These are phyloP conservation scores for Oryza officinalis DNA, from an alignment of 176 grass and related monocot species.

Conservation along the genomic window DNA sequence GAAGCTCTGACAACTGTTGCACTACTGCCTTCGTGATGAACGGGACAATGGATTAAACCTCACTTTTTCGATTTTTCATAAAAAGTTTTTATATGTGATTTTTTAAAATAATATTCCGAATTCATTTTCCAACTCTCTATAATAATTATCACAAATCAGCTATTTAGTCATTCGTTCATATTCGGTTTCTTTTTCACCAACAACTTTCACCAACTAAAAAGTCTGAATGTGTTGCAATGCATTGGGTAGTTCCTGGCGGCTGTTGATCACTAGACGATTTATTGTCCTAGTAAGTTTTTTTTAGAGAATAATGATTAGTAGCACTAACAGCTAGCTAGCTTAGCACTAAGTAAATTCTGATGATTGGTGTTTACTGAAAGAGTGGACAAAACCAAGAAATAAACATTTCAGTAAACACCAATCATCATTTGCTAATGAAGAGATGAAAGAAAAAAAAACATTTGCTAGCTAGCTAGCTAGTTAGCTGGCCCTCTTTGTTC, in stretches of 20 bases:
- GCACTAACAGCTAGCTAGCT: constrained; percentile 16
- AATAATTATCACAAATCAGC: no score
- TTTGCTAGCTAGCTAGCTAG: not conserved
- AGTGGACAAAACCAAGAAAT: constrained; percentile 32
- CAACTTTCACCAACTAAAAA: not conserved
- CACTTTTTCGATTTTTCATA: no score
- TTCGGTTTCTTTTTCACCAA: not conserved
- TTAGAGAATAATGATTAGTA: constrained; percentile 19
- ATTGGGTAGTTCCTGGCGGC: not conserved
- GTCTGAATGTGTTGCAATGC: not conserved
- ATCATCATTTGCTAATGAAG: no score
- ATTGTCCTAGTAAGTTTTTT: not conserved
- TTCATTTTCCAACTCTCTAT: no score
- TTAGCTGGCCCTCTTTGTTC: not conserved
- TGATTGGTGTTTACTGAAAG: constrained; percentile 24
- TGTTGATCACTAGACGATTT: not conserved
- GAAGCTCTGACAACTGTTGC: not conserved
- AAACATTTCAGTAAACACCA: no score
- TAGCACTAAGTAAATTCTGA: constrained; percentile 15
- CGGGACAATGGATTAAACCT: no score
- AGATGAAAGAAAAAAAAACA: not conserved
- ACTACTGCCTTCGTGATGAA: no score
- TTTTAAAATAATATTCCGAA: no score
- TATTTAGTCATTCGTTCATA: no score
- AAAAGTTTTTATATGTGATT: no score